Conservation (phyloP, 306 rosid species). For the Quercus glauca region DNA sequence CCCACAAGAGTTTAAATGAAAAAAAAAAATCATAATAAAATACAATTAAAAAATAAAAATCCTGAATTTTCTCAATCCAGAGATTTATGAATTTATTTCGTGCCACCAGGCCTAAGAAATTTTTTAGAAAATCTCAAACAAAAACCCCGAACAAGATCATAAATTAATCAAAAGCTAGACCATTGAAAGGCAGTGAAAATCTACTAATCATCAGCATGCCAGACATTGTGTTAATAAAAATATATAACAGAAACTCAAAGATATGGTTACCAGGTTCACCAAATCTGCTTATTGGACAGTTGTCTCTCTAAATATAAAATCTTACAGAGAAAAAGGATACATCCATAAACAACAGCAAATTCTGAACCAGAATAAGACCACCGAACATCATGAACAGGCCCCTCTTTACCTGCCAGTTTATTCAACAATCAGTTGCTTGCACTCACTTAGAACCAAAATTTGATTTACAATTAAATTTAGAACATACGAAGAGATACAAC, state of each 20-base stretch:
- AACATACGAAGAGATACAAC: conserved; percentile 89
- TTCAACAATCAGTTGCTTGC: conserved; percentile 14
- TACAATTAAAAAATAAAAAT: not conserved
- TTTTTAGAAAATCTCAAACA: not conserved
- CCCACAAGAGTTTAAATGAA: not conserved
- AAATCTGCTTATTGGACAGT: conserved; percentile 1
- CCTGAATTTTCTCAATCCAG: not conserved
- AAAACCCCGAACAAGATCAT: not conserved
- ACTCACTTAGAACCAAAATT: not conserved
- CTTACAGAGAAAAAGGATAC: conserved; percentile 64
- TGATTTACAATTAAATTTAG: not conserved
- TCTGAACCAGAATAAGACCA: conserved; percentile 84
- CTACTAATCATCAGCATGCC: not conserved
- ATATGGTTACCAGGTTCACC: no score
- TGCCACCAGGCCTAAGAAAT: not conserved
- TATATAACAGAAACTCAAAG: not conserved
- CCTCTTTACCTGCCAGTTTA: conserved; percentile 86
- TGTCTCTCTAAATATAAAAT: not conserved
- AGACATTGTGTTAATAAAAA: not conserved
- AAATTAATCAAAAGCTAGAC: not conserved
- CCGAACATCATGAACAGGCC: conserved; percentile 94
- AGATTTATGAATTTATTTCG: not conserved
- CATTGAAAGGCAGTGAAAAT: no score
- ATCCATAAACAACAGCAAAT: conserved; percentile 91
- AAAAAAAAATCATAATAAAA: not conserved